Conservation (phyloP, 768 basidiomycete genomes). For the Calocera viscosa region DNA sequence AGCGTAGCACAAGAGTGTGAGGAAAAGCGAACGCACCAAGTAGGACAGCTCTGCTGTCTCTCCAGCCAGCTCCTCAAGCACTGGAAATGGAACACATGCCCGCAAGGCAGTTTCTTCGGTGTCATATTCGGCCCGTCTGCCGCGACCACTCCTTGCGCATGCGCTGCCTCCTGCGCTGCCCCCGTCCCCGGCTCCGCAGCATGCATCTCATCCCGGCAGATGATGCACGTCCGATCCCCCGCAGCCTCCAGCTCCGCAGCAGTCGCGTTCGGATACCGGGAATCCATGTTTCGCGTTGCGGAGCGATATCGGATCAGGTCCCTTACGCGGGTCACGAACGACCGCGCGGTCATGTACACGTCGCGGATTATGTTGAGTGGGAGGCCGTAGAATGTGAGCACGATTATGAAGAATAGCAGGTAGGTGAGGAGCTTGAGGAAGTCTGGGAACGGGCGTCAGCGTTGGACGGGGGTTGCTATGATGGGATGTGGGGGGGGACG, state of each 20-base stretch:
- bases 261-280: constrained; percentile 85
- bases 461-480: background rate
- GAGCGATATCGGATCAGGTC: constrained; percentile 86
- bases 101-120: constrained; percentile 92
- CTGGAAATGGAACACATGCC: constrained; percentile 96
- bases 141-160: constrained; percentile 9
- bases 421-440: constrained; percentile 89
- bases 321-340: constrained; percentile 75
- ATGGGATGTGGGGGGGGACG: constrained; percentile 19
- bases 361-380: constrained; percentile 95
- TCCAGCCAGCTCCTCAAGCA: constrained; percentile 97
- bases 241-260: constrained; percentile 66
- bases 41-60: constrained; percentile 96
- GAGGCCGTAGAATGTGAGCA: constrained; percentile 86
- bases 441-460: constrained; percentile 39
- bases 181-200: constrained; percentile 13
- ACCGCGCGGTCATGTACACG: constrained; percentile 88
- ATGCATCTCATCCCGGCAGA: constrained; percentile 91
- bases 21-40: constrained; percentile 52
- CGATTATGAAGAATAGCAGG: constrained; percentile 83
- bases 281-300: constrained; percentile 93
- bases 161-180: constrained; percentile 15
- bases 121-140: constrained; percentile 75
- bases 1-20: constrained; percentile 10
- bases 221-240: constrained; percentile 90